These are phyloP conservation scores for Monilinia fructicola DNA, from an alignment of 2,329 filamentous ascomycete genomes.

Conservation along the genomic window DNA sequence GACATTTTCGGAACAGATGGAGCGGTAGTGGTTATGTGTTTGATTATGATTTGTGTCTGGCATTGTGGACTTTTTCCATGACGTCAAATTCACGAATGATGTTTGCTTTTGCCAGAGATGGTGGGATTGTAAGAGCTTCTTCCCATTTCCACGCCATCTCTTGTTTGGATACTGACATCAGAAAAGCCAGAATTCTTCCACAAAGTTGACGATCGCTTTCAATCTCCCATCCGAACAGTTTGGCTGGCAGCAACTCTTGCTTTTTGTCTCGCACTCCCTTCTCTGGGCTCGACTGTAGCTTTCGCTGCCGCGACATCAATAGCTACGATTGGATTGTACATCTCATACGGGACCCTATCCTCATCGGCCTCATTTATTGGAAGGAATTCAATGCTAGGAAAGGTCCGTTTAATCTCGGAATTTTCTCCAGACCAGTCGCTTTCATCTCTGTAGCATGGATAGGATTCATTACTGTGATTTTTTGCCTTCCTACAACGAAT, in stretches of 20 bases:
- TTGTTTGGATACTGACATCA: conserved; percentile 3
- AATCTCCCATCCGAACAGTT: conserved; percentile 52
- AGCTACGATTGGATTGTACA: conserved; percentile 57
- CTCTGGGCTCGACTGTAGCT: conserved; percentile 54
- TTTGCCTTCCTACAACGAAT: conserved; percentile 56
- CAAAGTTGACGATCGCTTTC: conserved; percentile 51
- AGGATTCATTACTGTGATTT: conserved; percentile 54
- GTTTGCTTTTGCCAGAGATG: conserved; percentile 57
- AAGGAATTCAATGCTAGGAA: conserved; percentile 50
- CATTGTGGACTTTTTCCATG: conserved; percentile 58
- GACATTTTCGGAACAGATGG: conserved; percentile 57
- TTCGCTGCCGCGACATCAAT: conserved; percentile 60
- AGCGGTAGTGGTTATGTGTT: conserved; percentile 54
- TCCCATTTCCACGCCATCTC: not conserved
- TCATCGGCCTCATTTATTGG: conserved; percentile 54
- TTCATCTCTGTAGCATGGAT: conserved; percentile 53
- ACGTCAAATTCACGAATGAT: conserved; percentile 59
- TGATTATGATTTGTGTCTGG: conserved; percentile 61
- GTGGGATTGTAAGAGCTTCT: conserved; percentile 47
- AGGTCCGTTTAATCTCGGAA: conserved; percentile 55
- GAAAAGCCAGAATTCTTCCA: conserved; percentile 52
- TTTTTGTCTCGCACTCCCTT: conserved; percentile 56
- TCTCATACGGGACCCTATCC: conserved; percentile 57
- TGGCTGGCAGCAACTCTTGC: conserved; percentile 55
- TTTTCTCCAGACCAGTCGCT: conserved; percentile 49